A percentile compares a stretch with the other conserved stretches of the same genome.
Evolutionary conservation across 257 asterid genomes (phyloP).

Genomic region (Galeopsis tetrahit): DNA sequence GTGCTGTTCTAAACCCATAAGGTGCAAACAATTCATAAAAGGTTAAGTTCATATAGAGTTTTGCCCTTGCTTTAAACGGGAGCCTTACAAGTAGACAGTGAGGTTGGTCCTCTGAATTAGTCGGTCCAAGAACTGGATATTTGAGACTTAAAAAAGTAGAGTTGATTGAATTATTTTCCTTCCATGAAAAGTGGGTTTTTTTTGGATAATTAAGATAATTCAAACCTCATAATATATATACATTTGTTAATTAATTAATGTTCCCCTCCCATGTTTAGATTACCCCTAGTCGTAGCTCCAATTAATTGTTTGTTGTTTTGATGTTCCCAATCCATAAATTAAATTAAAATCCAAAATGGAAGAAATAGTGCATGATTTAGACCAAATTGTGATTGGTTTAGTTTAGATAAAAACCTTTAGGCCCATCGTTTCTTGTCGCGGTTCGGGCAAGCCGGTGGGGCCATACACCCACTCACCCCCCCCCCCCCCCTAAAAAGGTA

Average conservation of each 20-base stretch:
- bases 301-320: constrained; percentile 35
- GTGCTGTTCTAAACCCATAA: too few relatives aligned
- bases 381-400: constrained; percentile 48
- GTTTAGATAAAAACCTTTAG: constrained; percentile 60
- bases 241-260: neutral
- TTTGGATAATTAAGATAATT: neutral
- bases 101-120: too few relatives aligned
- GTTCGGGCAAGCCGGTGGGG: constrained; percentile 49
- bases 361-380: constrained; percentile 26
- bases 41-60: too few relatives aligned
- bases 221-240: neutral
- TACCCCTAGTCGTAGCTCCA: constrained; percentile 5
- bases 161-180: neutral
- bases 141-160: too few relatives aligned
- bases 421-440: constrained; percentile 75
- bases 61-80: too few relatives aligned
- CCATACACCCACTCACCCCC: constrained; percentile 29
- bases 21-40: too few relatives aligned
- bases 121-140: too few relatives aligned
- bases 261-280: constrained; percentile 36
- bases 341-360: neutral
- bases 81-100: too few relatives aligned
- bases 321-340: constrained; percentile 50
- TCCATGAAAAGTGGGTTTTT: neutral
- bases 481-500: constrained; percentile 43